Percentiles rank a stretch among this genome's conserved stretches.
phyloP scores from a whole-genome alignment of 306 rosid species.

The Betula pendula region DNA sequence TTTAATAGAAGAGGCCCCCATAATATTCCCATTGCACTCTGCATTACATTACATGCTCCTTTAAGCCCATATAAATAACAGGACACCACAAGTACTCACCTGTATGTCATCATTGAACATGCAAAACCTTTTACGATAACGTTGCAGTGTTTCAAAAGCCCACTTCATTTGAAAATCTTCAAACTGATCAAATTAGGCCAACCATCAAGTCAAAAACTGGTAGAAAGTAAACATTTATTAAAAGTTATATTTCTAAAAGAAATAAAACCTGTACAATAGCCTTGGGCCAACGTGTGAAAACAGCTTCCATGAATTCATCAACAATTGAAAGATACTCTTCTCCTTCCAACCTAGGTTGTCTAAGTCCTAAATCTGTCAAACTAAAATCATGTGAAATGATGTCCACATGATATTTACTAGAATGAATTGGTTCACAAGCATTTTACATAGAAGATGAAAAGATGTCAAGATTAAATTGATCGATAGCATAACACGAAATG shows the following conservation, averaged over 20 bases:
- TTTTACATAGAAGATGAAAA: slow-evolving; percentile 12
- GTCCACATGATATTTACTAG: slow-evolving; percentile 30
- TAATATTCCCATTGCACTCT: neutral
- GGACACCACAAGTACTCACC: slow-evolving; percentile 47
- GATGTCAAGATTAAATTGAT: slow-evolving; percentile 21
- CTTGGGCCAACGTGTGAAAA: slow-evolving; percentile 94
- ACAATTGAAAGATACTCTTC: slow-evolving; percentile 89
- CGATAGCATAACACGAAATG: slow-evolving; percentile 2
- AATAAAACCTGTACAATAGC: slow-evolving; percentile 82
- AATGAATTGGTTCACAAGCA: slow-evolving; percentile 16
- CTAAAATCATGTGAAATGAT: slow-evolving; percentile 46
- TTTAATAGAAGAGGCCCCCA: slow-evolving; percentile 1
- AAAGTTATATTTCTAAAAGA: slow-evolving; percentile 29
- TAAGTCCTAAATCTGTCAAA: slow-evolving; percentile 90
- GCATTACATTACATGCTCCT: neutral
- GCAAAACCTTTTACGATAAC: slow-evolving; percentile 90
- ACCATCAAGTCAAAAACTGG: slow-evolving; percentile 35
- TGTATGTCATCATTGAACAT: slow-evolving; percentile 99
- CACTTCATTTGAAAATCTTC: slow-evolving; percentile 99
- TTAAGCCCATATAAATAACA: slow-evolving; percentile 19
- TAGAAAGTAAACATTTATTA: slow-evolving; percentile 17
- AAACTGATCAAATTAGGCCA: slow-evolving; percentile 57
- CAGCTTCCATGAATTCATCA: slow-evolving; percentile 99
- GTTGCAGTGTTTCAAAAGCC: slow-evolving; percentile 96
- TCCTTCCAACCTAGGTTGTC: slow-evolving; percentile 98